phyloP scores from a whole-genome alignment of 108 stramenopile genomes.

The Cyclostephanos tholiformis region DNA sequence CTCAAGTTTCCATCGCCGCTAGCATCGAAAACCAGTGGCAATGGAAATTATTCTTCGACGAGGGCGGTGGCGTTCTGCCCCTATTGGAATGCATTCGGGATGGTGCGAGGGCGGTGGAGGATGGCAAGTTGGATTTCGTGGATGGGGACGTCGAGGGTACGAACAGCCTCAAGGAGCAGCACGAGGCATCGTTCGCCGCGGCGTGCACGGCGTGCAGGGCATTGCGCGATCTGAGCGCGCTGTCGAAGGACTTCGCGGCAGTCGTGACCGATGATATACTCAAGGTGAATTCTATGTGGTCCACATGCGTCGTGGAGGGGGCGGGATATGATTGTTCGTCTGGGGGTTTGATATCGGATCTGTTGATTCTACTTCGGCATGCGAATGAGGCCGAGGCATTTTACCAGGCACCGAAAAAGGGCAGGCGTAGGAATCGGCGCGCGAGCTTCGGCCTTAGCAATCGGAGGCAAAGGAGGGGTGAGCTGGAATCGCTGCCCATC shows the following conservation, averaged over 20 bases:
- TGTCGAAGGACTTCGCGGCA: constrained; percentile 69
- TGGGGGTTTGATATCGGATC: constrained; percentile 52
- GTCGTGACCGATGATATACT: constrained; percentile 81
- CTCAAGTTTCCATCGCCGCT: constrained; percentile 61
- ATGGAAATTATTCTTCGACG: constrained; percentile 67
- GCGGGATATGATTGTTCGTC: constrained; percentile 35
- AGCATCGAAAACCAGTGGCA: constrained; percentile 63
- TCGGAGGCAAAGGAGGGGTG: constrained; percentile 43
- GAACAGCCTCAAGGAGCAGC: constrained; percentile 31
- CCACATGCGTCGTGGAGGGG: constrained; percentile 41
- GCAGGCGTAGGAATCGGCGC: constrained; percentile 4
- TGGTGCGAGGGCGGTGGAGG: constrained; percentile 50
- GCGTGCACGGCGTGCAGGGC: constrained; percentile 79
- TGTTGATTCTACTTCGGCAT: constrained; percentile 66
- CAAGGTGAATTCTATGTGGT: constrained; percentile 59
- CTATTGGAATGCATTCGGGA: constrained; percentile 79
- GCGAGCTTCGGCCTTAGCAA: constrained; percentile 25
- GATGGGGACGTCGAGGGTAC: constrained; percentile 44
- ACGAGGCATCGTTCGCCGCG: constrained; percentile 64
- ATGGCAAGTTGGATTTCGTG: constrained; percentile 33
- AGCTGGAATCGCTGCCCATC: not conserved
- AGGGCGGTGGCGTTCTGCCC: constrained; percentile 71
- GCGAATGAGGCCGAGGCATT: constrained; percentile 55
- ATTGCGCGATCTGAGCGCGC: constrained; percentile 75
- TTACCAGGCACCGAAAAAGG: constrained; percentile 30